Evolutionary conservation across 345 rosid genomes (phyloP).

Genomic region (Salix exigua): DNA sequence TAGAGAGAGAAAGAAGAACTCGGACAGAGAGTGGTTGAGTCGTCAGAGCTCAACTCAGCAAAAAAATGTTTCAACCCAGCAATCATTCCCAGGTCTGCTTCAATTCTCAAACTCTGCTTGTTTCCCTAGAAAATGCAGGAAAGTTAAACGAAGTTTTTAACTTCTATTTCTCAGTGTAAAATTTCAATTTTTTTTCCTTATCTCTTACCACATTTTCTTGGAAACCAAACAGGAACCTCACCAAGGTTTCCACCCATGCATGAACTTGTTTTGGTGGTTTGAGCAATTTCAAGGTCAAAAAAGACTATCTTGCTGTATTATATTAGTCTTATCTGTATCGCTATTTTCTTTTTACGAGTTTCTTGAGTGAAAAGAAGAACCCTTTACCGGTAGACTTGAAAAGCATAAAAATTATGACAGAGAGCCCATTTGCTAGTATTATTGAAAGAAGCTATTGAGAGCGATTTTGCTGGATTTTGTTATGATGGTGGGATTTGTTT

Average conservation of each 20-base stretch:
- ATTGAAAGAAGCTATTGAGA: neutral
- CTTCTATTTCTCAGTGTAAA: neutral
- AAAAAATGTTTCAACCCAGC: neutral
- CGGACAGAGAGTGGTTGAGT: neutral
- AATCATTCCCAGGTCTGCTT: neutral
- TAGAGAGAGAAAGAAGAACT: neutral
- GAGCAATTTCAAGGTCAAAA: neutral
- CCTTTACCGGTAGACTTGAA: neutral
- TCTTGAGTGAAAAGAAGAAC: neutral
- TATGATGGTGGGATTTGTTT: neutral
- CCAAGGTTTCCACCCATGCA: constrained; percentile 1
- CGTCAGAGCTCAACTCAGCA: neutral
- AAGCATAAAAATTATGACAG: neutral
- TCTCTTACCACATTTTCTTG: neutral
- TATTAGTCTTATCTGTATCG: neutral
- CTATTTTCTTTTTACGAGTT: neutral
- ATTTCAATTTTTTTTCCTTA: neutral
- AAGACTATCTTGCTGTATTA: neutral
- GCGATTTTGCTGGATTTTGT: neutral
- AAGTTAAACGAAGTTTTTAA: neutral
- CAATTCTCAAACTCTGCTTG: neutral
- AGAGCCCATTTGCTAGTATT: neutral
- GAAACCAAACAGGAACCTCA: neutral
- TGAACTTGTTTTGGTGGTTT: neutral
- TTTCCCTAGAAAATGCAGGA: neutral